Conservation (phyloP, 352 stramenopile species). For the Detonula confervacea region DNA sequence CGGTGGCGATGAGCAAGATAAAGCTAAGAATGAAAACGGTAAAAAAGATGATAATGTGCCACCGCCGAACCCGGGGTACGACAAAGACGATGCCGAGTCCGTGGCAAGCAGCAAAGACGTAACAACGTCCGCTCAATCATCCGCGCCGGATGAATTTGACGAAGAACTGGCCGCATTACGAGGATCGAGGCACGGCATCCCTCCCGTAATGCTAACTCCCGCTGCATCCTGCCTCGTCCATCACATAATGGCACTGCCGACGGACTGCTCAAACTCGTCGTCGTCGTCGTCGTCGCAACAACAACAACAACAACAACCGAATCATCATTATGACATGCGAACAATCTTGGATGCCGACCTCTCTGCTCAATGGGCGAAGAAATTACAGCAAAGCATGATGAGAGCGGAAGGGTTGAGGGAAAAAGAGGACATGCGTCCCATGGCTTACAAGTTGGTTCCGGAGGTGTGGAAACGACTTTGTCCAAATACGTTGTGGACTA, state of each 20-base stretch:
- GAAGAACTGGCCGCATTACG: conserved; percentile 60
- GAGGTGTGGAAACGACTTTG: conserved; percentile 53
- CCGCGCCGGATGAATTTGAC: conserved; percentile 32
- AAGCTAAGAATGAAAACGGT: no score
- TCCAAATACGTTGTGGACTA: conserved; percentile 37
- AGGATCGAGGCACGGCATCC: conserved; percentile 47
- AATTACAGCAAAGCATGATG: conserved; percentile 56
- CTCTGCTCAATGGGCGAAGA: conserved; percentile 53
- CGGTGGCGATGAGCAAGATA: no score
- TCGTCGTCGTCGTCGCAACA: no score
- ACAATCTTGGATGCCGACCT: conserved; percentile 36
- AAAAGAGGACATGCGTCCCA: conserved; percentile 70
- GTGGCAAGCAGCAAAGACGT: not conserved
- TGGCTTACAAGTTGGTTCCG: conserved; percentile 63
- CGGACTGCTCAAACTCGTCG: no score
- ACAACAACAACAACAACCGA: conserved; percentile 18
- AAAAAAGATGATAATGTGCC: no score
- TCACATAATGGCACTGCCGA: conserved; percentile 18
- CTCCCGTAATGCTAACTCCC: conserved; percentile 62
- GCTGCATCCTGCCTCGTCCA: conserved; percentile 18
- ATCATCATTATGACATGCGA: not conserved
- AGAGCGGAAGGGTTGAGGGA: conserved; percentile 52
- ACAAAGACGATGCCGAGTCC: no score
- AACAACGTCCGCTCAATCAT: conserved; percentile 4
- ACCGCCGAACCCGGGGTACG: no score